Evolutionary conservation across 495 filamentous ascomycete species (phyloP).

Genomic region (Parathielavia hyrcaniae): DNA sequence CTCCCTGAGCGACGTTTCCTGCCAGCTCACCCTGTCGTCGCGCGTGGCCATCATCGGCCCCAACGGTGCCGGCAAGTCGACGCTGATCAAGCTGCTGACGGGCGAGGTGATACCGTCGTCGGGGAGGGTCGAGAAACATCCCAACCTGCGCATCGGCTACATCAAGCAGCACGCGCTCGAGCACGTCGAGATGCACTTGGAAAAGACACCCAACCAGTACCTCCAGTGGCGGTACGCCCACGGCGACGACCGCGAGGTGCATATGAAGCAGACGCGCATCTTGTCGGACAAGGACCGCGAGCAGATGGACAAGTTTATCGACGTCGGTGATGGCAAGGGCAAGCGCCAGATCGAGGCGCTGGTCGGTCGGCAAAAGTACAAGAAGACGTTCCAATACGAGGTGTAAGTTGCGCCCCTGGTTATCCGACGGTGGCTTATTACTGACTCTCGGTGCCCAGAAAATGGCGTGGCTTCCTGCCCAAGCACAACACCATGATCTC

Average conservation of each 20-base stretch:
- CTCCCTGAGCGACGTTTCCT: constrained; percentile 78
- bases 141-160: constrained; percentile 97
- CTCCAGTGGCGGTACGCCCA: constrained; percentile 97
- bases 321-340: constrained; percentile 75
- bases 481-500: constrained; percentile 91
- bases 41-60: constrained; percentile 92
- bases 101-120: constrained; percentile 82
- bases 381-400: constrained; percentile 99
- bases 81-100: constrained; percentile 95
- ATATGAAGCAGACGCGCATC: constrained; percentile 93
- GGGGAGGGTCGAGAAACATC: constrained; percentile 95
- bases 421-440: not conserved
- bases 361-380: constrained; percentile 95
- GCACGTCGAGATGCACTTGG: constrained; percentile 98
- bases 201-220: constrained; percentile 98
- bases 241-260: constrained; percentile 92
- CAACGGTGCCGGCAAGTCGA: constrained; percentile 98
- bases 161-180: constrained; percentile 99
- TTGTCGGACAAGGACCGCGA: constrained; percentile 76
- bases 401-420: constrained; percentile 51
- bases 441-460: constrained; percentile 43
- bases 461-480: constrained; percentile 82
- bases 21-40: constrained; percentile 80
- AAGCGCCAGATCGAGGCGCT: constrained; percentile 74
- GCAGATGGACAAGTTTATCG: constrained; percentile 84